A percentile compares a stretch with the other conserved stretches of the same genome.
phyloP scores from a whole-genome alignment of 1,139 yeast genomes.

The Sugiyamaella neomexicana region DNA sequence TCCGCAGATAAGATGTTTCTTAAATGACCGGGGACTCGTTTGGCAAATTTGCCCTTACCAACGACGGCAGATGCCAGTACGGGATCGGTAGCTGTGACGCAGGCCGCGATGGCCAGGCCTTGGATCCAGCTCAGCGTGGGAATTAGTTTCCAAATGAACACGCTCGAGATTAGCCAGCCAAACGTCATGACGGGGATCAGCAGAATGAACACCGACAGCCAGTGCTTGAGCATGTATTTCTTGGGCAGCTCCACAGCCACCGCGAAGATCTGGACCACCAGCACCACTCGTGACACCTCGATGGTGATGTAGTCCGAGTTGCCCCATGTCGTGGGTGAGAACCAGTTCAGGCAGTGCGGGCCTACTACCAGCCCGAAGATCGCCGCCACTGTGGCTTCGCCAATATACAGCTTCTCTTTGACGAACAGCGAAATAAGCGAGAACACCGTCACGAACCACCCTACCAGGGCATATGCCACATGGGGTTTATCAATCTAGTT shows the following conservation, averaged over 20 bases:
- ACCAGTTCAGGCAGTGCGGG: constrained; percentile 90
- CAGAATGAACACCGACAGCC: constrained; percentile 77
- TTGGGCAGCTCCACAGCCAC: constrained; percentile 96
- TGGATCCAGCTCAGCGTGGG: constrained; percentile 80
- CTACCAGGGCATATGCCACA: constrained; percentile 89
- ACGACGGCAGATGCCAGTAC: constrained; percentile 97
- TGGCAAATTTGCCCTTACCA: constrained; percentile 97
- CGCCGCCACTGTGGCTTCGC: constrained; percentile 95
- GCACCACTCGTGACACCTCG: constrained; percentile 82
- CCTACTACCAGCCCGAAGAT: constrained; percentile 90
- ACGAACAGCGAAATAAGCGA: constrained; percentile 89
- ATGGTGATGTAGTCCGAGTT: constrained; percentile 81
- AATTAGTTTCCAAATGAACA: constrained; percentile 79
- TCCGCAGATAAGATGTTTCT: constrained; percentile 89
- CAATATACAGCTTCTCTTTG: constrained; percentile 84
- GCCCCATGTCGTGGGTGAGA: constrained; percentile 88
- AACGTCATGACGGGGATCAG: constrained; percentile 90
- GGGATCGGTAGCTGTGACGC: constrained; percentile 97
- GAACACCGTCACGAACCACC: constrained; percentile 83
- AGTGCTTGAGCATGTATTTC: constrained; percentile 87
- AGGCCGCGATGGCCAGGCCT: constrained; percentile 80
- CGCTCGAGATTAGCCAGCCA: constrained; percentile 89
- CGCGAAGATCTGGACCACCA: constrained; percentile 93
- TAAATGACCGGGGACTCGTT: constrained; percentile 93
- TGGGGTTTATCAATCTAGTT: constrained; percentile 60